A percentile compares a stretch with the other conserved stretches of the same genome.
Evolutionary conservation across 805 yeast genomes (phyloP).

Genomic region (Starmerella vaccinii): DNA sequence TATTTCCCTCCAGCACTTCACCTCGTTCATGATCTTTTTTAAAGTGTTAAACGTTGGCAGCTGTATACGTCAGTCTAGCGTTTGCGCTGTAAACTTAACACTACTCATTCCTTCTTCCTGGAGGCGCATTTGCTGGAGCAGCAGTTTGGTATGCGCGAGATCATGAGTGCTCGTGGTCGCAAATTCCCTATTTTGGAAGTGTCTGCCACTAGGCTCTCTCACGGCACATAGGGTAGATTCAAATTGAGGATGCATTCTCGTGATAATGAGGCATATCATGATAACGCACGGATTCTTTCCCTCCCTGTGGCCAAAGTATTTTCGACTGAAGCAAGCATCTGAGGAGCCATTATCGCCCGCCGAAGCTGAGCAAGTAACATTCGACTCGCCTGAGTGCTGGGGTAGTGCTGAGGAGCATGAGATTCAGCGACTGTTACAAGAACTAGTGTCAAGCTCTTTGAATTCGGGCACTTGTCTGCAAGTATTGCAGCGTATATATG

Average conservation of each 20-base stretch:
- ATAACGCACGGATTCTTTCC: not conserved
- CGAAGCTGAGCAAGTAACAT: not conserved
- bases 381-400: constrained; percentile 7
- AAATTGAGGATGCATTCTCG: too few species aligned
- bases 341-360: not conserved
- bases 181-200: not conserved
- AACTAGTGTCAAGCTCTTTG: not conserved
- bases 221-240: not conserved
- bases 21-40: too few species aligned
- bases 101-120: too few species aligned
- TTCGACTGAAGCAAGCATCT: not conserved
- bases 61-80: too few species aligned
- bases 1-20: not conserved
- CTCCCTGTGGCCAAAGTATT: not conserved
- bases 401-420: constrained; percentile 14
- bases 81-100: too few species aligned
- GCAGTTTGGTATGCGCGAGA: too few species aligned
- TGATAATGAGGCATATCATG: not conserved
- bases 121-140: too few species aligned
- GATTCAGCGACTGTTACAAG: constrained; percentile 6
- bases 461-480: not conserved
- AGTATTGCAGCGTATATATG: not conserved
- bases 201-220: not conserved
- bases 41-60: too few species aligned
- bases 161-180: not conserved